Conservation (phyloP, 139 green algal genomes). For the Mesotaenium endlicherianum region DNA sequence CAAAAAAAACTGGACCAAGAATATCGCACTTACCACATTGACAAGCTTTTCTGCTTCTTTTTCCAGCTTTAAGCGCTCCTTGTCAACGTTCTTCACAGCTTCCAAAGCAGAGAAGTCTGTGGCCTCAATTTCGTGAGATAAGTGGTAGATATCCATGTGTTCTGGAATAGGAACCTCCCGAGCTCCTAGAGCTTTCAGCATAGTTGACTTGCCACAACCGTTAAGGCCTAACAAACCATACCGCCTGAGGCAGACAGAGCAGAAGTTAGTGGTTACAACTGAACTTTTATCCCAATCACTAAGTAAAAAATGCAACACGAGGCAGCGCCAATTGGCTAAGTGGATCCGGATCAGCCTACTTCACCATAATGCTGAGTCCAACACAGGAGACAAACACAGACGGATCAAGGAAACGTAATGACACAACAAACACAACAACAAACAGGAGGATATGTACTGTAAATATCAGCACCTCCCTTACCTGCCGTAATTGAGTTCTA, state of each 20-base stretch:
- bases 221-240: constrained; percentile 60
- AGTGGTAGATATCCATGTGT: constrained; percentile 92
- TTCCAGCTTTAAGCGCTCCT: constrained; percentile 33
- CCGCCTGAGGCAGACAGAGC: constrained; percentile 23
- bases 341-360: neutral
- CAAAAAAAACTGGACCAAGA: too few species aligned
- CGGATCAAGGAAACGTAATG: neutral
- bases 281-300: neutral
- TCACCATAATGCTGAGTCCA: neutral
- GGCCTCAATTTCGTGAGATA: constrained; percentile 79
- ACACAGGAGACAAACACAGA: neutral
- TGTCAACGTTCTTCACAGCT: constrained; percentile 31
- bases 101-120: constrained; percentile 79
- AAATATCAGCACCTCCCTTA: neutral
- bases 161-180: constrained; percentile 85
- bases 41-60: constrained; percentile 30
- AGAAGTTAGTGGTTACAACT: neutral
- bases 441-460: neutral
- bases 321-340: neutral
- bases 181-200: constrained; percentile 62
- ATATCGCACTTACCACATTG: constrained; percentile 10
- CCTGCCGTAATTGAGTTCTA: constrained; percentile 76
- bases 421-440: neutral
- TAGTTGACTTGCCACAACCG: constrained; percentile 59
- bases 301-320: neutral